Evolutionary conservation across 352 stramenopile species (phyloP), one percentile per base, ranked within the genome.

Genomic region (Pythium coloratum): DNA sequence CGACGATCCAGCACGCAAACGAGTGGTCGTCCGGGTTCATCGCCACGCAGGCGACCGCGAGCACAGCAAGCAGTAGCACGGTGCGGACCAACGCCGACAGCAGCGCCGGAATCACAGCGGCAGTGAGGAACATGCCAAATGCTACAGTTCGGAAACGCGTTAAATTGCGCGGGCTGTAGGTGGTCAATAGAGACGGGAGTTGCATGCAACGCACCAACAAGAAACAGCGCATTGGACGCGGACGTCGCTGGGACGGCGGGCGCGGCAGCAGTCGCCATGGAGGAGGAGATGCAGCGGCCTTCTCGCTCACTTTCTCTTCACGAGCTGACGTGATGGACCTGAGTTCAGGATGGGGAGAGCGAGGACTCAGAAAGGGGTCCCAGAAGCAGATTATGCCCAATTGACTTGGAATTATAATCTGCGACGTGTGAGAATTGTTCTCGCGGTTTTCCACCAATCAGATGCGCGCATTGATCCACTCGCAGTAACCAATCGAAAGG

Each of bases 1-100:
- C 66, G 65, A 70, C 84, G 26, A 91, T 62, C 84, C 84, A 92
- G 34, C 73, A 62, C 18, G 84, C 84, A 49, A 92, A 92, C 49
- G 82, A 91, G 42, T 86, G 76, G 58, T 92, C 82, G 26, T 81
- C 81, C 55, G 84, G 84, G 54, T 92, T 92, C 14, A 75, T 89
- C n/a, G 59, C 70, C 8, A 73, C 78, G 1, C 75, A 82, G 16
- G 67, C 50, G 6, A 78, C 14, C 6, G 80, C 26, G 0, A 76
- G 50, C 13, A 76, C 34, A 10, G 34, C 32, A 2, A 84, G 32
- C 1, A 92, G 66, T n/a, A 62, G 66, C 7, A 75, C 32, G 20
- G 81, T 63, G 42, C 82, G 82, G 9, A 80, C 38, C 12, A 90
- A 44, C 33, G 81, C 73, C 3, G 68, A 64, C 7, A 92, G 9